phyloP scores from a whole-genome alignment of 106 monocot species.

The Dendrobium catenatum region DNA sequence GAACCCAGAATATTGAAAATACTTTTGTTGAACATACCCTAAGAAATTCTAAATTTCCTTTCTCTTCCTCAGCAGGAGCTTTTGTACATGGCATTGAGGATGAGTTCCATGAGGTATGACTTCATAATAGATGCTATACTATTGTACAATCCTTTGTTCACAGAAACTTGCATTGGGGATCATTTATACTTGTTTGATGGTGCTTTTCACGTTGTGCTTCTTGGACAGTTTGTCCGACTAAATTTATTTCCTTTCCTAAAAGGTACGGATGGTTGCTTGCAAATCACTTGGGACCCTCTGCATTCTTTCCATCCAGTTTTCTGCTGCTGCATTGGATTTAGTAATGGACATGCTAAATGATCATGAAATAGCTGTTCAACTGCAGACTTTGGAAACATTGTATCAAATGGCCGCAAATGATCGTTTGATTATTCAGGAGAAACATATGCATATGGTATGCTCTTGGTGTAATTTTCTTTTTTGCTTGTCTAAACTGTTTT shows the following conservation, averaged over 20 bases:
- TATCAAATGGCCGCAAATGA: constrained; percentile 56
- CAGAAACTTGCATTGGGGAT: background rate
- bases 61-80: constrained; percentile 60
- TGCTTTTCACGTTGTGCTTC: background rate
- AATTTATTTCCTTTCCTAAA: constrained; percentile 1
- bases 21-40: constrained; percentile 13
- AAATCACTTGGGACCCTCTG: constrained; percentile 68
- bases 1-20: constrained; percentile 18
- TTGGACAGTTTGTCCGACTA: background rate
- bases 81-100: constrained; percentile 93
- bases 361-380: constrained; percentile 48
- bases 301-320: constrained; percentile 52
- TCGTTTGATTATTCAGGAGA: constrained; percentile 53
- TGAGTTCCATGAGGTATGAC: constrained; percentile 76
- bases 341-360: constrained; percentile 88
- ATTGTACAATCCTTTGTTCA: background rate
- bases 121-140: background rate
- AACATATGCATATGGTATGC: constrained; percentile 78
- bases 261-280: constrained; percentile 70
- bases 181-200: background rate
- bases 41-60: constrained; percentile 24
- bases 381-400: constrained; percentile 55
- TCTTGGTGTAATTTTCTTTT: background rate
- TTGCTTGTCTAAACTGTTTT: background rate
- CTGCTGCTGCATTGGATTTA: constrained; percentile 50